These are phyloP conservation scores for Pseudonitzschia delicatissima DNA, from an alignment of 108 stramenopile genomes.

Conservation along the genomic window DNA sequence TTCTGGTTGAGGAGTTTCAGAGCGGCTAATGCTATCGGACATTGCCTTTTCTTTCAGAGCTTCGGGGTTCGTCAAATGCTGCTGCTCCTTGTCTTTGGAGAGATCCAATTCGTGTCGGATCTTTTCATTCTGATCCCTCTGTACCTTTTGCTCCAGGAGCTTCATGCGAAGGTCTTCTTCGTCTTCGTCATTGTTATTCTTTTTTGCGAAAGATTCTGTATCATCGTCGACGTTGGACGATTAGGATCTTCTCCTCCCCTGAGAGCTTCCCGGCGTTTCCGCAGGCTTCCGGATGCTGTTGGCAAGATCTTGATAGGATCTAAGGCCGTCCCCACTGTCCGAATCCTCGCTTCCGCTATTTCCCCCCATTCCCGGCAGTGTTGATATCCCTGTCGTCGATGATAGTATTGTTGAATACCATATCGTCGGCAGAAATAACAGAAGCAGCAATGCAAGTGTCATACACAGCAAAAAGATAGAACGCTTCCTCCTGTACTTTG, in stretches of 20 bases:
- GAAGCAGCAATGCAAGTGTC: background rate
- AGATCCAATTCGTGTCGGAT: slow-evolving; percentile 4
- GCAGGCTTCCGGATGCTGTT: background rate
- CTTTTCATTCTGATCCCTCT: background rate
- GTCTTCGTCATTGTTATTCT: background rate
- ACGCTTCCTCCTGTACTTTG: background rate
- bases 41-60: too few relatives aligned
- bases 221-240: too few relatives aligned
- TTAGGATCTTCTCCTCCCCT: too few relatives aligned
- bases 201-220: too few relatives aligned
- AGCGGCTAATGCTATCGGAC: too few relatives aligned
- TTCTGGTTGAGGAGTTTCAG: too few relatives aligned
- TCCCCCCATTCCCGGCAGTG: background rate
- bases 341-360: background rate
- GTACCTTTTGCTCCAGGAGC: slow-evolving; percentile 5
- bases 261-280: background rate
- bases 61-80: too few relatives aligned
- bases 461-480: background rate
- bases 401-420: background rate
- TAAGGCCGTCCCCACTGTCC: background rate
- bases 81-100: too few relatives aligned
- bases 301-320: background rate
- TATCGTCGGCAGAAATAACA: background rate
- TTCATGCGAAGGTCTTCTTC: slow-evolving; percentile 1
- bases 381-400: background rate